Base-by-base conservation (phyloP, 1,284 basidiomycete genomes). In the Cutaneotrichosporon sp. region DNA sequence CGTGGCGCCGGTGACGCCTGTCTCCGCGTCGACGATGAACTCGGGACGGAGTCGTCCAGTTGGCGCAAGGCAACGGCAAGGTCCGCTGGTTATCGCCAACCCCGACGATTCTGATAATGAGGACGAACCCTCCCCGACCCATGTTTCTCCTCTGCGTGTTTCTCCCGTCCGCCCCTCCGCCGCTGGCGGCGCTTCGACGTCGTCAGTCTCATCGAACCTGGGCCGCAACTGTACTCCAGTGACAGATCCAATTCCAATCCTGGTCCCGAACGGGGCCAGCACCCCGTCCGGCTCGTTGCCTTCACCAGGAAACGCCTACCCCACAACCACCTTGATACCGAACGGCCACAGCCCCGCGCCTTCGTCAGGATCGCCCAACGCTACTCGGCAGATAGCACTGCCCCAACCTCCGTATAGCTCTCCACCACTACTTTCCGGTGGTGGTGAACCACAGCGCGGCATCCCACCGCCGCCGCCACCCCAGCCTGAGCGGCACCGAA, bases 71-170 rank as follows among this genome's bases (percentile, higher is more conserved):
- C 61, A 69, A 30, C 18, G 26, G 18, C 68, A 61, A 1, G 70
- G 73, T 4, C 73, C 74, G 13, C 66, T 74, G 26, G 74, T 65
- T 56, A 70, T 80, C 56, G 76, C 75, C 52, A 80, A 80, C 63
- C 76, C 76, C 2, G 76, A 80, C 63, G 73, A 75, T 64, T 78
- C 76, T 38, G 78, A 78, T 58, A 72, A 72, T 18, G 76, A 78
- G 4, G 65, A 67, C 22, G 34, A 55, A 10, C 4, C 31, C 4
- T 52, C 58, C 21, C 49, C 58, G 2, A 47, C 38, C 11, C 49
- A 50, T 22, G 50, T 32, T 22, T 60, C 59, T 26, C 58, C 62
- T 9, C 36, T 21, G 18, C 59, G 55, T 14, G 36, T 18, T 31
- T 61, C 56, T 18, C 63, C 55, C 22, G 50, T 34, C 26, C 56